Conservation (phyloP, 2,329 filamentous ascomycete genomes). For the Pseudocercospora ulei region DNA sequence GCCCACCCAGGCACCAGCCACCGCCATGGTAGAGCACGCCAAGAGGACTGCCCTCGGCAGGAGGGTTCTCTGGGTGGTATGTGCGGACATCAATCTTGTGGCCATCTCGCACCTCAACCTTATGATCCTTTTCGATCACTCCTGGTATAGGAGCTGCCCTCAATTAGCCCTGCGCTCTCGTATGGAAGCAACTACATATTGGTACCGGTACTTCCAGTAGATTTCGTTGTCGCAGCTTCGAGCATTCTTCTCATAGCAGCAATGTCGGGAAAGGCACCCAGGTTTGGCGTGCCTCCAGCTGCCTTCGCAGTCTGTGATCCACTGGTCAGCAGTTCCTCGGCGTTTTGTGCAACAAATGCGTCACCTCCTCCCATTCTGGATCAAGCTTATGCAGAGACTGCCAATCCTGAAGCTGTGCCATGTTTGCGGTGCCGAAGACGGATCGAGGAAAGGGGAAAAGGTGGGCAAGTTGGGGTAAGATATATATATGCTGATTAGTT, state of each 20-base stretch:
- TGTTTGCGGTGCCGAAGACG: too few relatives aligned
- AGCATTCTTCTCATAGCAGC: conserved; percentile 20
- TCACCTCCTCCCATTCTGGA: conserved; percentile 25
- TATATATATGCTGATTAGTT: too few relatives aligned
- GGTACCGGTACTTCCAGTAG: conserved; percentile 9
- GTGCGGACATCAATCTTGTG: conserved; percentile 30
- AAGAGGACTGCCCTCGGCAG: conserved; percentile 26
- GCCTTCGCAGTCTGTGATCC: conserved; percentile 8
- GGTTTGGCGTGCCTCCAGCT: conserved; percentile 24
- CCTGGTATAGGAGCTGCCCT: conserved; percentile 13
- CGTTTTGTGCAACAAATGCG: background rate
- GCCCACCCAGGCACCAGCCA: conserved; percentile 40
- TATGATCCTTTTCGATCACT: conserved; percentile 37
- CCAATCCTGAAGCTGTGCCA: conserved; percentile 30
- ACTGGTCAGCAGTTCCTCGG: background rate
- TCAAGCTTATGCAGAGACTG: conserved; percentile 22
- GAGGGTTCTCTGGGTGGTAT: conserved; percentile 24
- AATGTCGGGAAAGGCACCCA: conserved; percentile 26
- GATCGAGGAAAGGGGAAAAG: too few relatives aligned
- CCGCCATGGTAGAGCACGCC: conserved; percentile 40
- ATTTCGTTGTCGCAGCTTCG: conserved; percentile 17
- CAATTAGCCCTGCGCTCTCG: conserved; percentile 1
- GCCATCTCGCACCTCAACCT: conserved; percentile 32
- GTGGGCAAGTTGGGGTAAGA: too few relatives aligned
- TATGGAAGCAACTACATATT: background rate